Conservation (phyloP, 192 early-diverging fungal species). For the Coemansia sp. region DNA sequence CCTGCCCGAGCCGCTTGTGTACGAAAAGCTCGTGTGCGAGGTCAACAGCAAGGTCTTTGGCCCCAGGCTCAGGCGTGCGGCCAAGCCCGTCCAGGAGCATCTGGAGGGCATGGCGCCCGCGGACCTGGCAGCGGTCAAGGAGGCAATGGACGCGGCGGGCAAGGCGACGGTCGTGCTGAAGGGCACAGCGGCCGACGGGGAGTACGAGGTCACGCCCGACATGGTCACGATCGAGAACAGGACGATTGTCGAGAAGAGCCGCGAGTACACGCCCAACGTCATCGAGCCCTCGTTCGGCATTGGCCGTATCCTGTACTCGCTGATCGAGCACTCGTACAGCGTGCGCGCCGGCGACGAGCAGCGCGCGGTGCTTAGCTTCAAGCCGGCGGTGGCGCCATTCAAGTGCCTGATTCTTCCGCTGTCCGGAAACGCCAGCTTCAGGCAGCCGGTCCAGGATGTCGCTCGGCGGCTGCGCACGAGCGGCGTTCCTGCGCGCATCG, state of each 20-base stretch:
- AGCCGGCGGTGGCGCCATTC: slow-evolving; percentile 86
- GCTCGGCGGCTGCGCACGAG: slow-evolving; percentile 68
- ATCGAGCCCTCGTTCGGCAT: slow-evolving; percentile 99
- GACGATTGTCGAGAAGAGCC: slow-evolving; percentile 59
- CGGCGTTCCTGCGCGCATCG: slow-evolving; percentile 80
- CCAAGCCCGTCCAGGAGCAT: slow-evolving; percentile 81
- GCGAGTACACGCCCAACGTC: slow-evolving; percentile 96
- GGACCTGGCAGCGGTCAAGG: slow-evolving; percentile 57
- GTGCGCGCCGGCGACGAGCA: slow-evolving; percentile 86
- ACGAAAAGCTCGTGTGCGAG: slow-evolving; percentile 76
- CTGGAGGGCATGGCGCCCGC: slow-evolving; percentile 58
- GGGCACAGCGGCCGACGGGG: slow-evolving; percentile 28
- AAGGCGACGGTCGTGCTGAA: slow-evolving; percentile 28
- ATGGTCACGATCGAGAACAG: slow-evolving; percentile 47
- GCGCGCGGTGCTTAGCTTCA: slow-evolving; percentile 88
- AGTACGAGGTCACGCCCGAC: slow-evolving; percentile 40
- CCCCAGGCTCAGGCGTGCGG: slow-evolving; percentile 86
- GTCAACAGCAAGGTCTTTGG: slow-evolving; percentile 95
- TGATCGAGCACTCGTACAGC: slow-evolving; percentile 94
- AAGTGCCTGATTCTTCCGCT: slow-evolving; percentile 92
- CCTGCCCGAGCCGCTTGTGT: slow-evolving; percentile 75
- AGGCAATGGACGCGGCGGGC: slow-evolving; percentile 22
- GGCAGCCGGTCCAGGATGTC: slow-evolving; percentile 59
- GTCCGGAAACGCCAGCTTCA: slow-evolving; percentile 75
- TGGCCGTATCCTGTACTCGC: slow-evolving; percentile 93